Base-by-base conservation (phyloP, 495 filamentous ascomycete genomes). In the Margaritispora aquatica region DNA sequence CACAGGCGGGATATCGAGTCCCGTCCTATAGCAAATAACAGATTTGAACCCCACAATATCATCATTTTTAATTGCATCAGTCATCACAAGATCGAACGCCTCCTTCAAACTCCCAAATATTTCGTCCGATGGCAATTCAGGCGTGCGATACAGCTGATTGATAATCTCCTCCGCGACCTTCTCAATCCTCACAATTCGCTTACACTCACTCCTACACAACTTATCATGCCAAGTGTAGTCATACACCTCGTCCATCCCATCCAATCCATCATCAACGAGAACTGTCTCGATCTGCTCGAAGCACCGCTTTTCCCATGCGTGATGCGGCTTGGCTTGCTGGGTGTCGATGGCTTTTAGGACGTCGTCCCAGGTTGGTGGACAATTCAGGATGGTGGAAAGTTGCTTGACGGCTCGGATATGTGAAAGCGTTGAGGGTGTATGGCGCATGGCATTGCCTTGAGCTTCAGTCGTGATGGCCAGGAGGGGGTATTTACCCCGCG, bases 31-130 rank as follows among this genome's bases (percentile, higher is more conserved):
- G 68, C 91, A 95, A 51, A 96, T 78, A 26, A 92, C 83, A 4
- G 84, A 88, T 68, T 96, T 95, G 77, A 96, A 96, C 5, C 80
- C 92, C 7, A 83, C 89, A 26, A 96, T 87, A 15, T 85, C 79
- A 1, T 80, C 73, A 66, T 94, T 85, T 0, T 74, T 70, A 46
- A 89, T 73, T 0, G 80, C 79, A 13, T 54, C 51, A 13, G 59
- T 48, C 23, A 67, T 60, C 8, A 36, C 48, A 20, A 58, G 66
- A 67, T 26, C 69, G 58, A 50, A 94, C 81, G 13, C 74, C 68
- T 2, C 69, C 54, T 8, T 70, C 66, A 58, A 86, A 87, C 1
- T 70, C 63, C 29, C 66, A 59, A 75, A 76, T 20, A 70, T 51
- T 46, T 63, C 61, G 56, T 41, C 69, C 59, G 24, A 51, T 55